A percentile compares a stretch with the other conserved stretches of the same genome.
Evolutionary conservation across 371 early-diverging fungal species (phyloP).

Genomic region (Blakeslea trispora): DNA sequence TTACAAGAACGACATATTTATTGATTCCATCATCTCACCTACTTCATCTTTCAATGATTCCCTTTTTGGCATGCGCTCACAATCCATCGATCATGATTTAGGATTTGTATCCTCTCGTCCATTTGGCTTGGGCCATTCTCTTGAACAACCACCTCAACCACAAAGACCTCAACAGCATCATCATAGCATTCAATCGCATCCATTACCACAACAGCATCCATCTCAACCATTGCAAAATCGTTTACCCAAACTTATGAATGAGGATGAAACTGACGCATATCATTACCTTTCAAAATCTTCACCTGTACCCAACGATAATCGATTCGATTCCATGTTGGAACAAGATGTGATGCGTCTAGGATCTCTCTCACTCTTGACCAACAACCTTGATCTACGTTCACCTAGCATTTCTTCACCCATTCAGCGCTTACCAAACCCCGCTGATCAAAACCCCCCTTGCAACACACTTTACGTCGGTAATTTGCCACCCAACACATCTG

Average conservation of each 20-base stretch:
- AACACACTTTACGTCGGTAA: slow-evolving; percentile 94
- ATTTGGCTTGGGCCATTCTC: slow-evolving; percentile 19
- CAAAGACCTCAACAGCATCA: slow-evolving; percentile 18
- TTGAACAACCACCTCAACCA: slow-evolving; percentile 18
- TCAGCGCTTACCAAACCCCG: slow-evolving; percentile 31
- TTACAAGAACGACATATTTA: slow-evolving; percentile 45
- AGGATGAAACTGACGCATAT: slow-evolving; percentile 68
- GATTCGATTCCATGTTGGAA: slow-evolving; percentile 14
- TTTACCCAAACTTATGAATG: slow-evolving; percentile 8
- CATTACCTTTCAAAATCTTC: slow-evolving; percentile 88
- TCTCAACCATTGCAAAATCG: slow-evolving; percentile 36
- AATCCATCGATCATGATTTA: slow-evolving; percentile 40
- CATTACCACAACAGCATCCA: slow-evolving; percentile 4
- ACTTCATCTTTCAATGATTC: slow-evolving; percentile 31
- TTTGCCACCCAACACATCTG: slow-evolving; percentile 75
- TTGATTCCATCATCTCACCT: slow-evolving; percentile 33
- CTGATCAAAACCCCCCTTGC: slow-evolving; percentile 92
- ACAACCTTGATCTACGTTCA: slow-evolving; percentile 3
- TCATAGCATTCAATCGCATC: slow-evolving; percentile 4
- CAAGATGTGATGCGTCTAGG: slow-evolving; percentile 22
- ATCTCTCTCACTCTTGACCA: slow-evolving; percentile 9
- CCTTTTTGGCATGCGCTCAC: slow-evolving; percentile 37
- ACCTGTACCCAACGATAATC: slow-evolving; percentile 29
- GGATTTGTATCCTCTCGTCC: slow-evolving; percentile 30
- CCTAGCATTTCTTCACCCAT: slow-evolving; percentile 12